Percentiles rank a stretch among this genome's conserved stretches.
Evolutionary conservation across 805 yeast genomes (phyloP).

Genomic region (Candida sphagnicola): DNA sequence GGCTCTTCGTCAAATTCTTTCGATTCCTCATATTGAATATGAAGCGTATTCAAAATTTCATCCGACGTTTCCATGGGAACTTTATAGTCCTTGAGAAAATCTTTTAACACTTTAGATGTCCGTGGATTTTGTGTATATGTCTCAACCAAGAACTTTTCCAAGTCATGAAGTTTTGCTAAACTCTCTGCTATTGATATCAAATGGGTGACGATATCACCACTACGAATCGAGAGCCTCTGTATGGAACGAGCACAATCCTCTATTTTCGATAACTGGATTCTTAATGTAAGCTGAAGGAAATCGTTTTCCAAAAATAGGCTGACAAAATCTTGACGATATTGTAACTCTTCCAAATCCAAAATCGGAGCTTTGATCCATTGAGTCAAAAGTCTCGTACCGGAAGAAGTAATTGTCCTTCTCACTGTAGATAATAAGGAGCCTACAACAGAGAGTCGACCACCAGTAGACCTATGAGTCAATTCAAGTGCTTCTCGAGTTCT

Average conservation of each 20-base stretch:
- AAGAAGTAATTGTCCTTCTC: slow-evolving; percentile 69
- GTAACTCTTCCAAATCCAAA: slow-evolving; percentile 52
- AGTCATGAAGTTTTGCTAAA: slow-evolving; percentile 18
- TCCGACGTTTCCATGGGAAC: slow-evolving; percentile 40
- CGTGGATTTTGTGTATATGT: slow-evolving; percentile 16
- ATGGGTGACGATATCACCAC: slow-evolving; percentile 30
- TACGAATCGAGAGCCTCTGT: slow-evolving; percentile 42
- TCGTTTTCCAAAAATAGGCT: slow-evolving; percentile 22
- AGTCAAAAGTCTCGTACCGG: slow-evolving; percentile 76
- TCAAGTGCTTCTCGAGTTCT: slow-evolving; percentile 77
- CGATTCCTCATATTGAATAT: slow-evolving; percentile 22
- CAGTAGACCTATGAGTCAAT: slow-evolving; percentile 48
- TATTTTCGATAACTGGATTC: slow-evolving; percentile 38
- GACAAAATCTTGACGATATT: slow-evolving; percentile 42
- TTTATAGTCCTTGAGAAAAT: slow-evolving; percentile 21
- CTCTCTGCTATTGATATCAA: slow-evolving; percentile 31
- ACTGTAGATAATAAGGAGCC: slow-evolving; percentile 74
- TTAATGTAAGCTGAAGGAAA: slow-evolving; percentile 18
- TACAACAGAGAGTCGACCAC: slow-evolving; percentile 45
- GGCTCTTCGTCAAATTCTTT: slow-evolving; percentile 5
- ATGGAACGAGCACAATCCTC: slow-evolving; percentile 60
- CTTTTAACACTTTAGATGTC: slow-evolving; percentile 16
- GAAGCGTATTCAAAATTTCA: slow-evolving; percentile 35
- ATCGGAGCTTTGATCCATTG: slow-evolving; percentile 85
- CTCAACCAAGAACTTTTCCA: slow-evolving; percentile 13